Conservation (phyloP, 306 rosid genomes). For the Cotoneaster glaucophyllus region DNA sequence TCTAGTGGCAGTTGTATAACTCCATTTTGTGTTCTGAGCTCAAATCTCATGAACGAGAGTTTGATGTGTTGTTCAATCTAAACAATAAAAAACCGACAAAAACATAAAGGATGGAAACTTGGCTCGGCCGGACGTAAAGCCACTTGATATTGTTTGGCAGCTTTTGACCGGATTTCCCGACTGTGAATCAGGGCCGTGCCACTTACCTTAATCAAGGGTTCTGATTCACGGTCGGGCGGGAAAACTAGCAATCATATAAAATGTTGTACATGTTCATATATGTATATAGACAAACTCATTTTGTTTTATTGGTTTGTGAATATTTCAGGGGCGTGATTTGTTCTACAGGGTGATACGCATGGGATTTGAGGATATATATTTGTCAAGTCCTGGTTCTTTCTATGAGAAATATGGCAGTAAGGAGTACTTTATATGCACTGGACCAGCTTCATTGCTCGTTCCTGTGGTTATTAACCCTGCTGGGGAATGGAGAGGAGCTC, state of each 20-base stretch:
- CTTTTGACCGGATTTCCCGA: not conserved
- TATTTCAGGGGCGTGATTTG: conserved; percentile 72
- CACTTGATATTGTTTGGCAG: not conserved
- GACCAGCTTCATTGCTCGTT: conserved; percentile 84
- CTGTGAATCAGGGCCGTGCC: not conserved
- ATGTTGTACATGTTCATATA: not conserved
- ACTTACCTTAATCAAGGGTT: not conserved
- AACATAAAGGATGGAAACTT: not conserved
- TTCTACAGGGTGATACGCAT: conserved; percentile 83
- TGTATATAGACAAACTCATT: not conserved
- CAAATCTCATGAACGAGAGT: not conserved
- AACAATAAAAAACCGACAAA: not conserved
- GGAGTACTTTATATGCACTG: conserved; percentile 82
- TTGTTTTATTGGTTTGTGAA: not conserved
- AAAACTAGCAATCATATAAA: not conserved
- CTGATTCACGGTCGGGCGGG: not conserved
- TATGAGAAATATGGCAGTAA: conserved; percentile 61
- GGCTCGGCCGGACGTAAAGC: not conserved
- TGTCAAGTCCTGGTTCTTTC: conserved; percentile 82
- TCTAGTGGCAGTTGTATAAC: no score
- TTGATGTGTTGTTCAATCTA: not conserved
- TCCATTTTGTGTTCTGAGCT: no score
- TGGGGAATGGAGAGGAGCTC: conserved; percentile 90
- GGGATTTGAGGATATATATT: conserved; percentile 89
- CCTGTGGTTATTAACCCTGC: conserved; percentile 83